Percentiles rank a stretch among this genome's conserved stretches.
These are phyloP conservation scores for Cornus controversa DNA, from an alignment of 148 eudicot genomes.

Conservation along the genomic window DNA sequence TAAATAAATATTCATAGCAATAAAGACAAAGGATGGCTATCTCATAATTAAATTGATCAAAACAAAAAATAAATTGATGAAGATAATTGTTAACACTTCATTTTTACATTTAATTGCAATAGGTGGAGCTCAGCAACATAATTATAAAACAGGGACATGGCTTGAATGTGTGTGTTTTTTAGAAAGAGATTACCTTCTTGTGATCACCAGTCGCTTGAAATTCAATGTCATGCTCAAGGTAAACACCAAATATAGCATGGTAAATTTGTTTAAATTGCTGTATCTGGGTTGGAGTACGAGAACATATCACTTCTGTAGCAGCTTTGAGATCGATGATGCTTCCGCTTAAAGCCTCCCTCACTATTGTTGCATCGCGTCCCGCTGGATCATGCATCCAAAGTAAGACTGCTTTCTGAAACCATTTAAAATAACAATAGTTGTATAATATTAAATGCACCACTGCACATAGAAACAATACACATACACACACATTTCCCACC, in stretches of 20 bases:
- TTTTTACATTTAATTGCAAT: too few relatives aligned
- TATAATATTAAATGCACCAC: background rate
- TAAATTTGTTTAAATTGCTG: slow-evolving; percentile 62
- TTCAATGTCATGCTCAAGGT: slow-evolving; percentile 75
- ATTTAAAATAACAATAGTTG: background rate
- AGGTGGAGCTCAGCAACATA: too few relatives aligned
- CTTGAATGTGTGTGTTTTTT: background rate
- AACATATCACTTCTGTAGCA: slow-evolving; percentile 80
- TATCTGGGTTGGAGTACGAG: slow-evolving; percentile 71
- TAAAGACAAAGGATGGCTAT: too few relatives aligned
- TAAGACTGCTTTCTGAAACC: slow-evolving; percentile 53
- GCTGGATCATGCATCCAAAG: slow-evolving; percentile 82
- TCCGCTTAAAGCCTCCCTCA: slow-evolving; percentile 51
- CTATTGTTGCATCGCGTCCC: slow-evolving; percentile 63
- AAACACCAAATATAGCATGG: slow-evolving; percentile 39
- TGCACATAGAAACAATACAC: too few relatives aligned
- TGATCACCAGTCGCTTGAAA: slow-evolving; percentile 54
- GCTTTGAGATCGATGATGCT: slow-evolving; percentile 38
- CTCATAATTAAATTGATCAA: too few relatives aligned
- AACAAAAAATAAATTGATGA: too few relatives aligned
- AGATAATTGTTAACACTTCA: too few relatives aligned
- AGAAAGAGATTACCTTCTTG: slow-evolving; percentile 41
- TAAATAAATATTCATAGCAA: too few relatives aligned
- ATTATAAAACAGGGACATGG: background rate
- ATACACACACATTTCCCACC: too few relatives aligned